Evolutionary conservation across 768 basidiomycete species (phyloP).

Genomic region (Omphalotus guepiniiformis): DNA sequence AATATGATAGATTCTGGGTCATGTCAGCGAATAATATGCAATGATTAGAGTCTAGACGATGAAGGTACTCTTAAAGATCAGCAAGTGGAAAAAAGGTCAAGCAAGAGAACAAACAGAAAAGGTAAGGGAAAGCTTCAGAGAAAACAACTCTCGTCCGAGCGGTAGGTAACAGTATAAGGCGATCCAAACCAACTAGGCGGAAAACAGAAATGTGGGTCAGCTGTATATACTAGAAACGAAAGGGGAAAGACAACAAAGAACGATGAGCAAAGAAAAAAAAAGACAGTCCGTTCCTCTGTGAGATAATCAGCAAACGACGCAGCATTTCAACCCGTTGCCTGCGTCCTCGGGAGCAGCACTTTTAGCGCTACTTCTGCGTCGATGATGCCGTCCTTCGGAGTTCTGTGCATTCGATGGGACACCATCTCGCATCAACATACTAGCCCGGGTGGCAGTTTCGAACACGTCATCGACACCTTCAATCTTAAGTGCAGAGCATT

Average conservation of each 20-base stretch:
- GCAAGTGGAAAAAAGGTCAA: background rate
- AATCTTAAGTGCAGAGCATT: constrained; percentile 86
- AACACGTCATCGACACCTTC: constrained; percentile 97
- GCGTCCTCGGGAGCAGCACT: constrained; percentile 38
- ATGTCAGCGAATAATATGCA: too few relatives aligned
- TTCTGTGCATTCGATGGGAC: constrained; percentile 45
- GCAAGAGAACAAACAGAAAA: background rate
- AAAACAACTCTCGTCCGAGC: too few relatives aligned
- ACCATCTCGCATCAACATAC: constrained; percentile 92
- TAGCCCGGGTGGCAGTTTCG: constrained; percentile 93
- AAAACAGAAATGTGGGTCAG: background rate
- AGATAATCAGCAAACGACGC: constrained; percentile 55
- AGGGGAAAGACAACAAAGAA: background rate
- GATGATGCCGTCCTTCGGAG: constrained; percentile 41
- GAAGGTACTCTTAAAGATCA: constrained; percentile 5
- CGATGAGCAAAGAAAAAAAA: background rate
- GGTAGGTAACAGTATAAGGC: too few relatives aligned
- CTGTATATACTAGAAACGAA: too few relatives aligned
- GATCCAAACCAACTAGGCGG: too few relatives aligned
- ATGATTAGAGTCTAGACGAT: constrained; percentile 7
- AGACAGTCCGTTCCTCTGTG: background rate
- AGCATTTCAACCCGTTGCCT: constrained; percentile 51
- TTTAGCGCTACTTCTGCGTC: constrained; percentile 52
- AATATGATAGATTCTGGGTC: too few relatives aligned
- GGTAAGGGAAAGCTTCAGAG: background rate